Evolutionary conservation across 441 rosid species (phyloP).

Genomic region (Macaranga tanarius): DNA sequence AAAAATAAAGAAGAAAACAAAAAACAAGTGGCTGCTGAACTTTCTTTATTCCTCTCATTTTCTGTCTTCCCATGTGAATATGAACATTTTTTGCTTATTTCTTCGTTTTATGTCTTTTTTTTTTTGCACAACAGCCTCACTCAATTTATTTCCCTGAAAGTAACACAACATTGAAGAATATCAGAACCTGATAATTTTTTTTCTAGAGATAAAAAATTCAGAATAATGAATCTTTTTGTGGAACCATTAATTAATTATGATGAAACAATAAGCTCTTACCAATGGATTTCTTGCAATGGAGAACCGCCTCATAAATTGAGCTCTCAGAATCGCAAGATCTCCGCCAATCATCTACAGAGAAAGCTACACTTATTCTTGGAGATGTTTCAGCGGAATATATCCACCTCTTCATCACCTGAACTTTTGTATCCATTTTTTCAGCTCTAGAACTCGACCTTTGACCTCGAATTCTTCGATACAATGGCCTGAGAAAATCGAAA

Average conservation of each 20-base stretch:
- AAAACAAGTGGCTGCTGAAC: conserved; percentile 36
- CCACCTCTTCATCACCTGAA: conserved; percentile 43
- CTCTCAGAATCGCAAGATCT: conserved; percentile 89
- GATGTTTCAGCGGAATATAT: conserved; percentile 57
- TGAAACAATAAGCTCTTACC: conserved; percentile 37
- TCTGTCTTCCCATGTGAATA: conserved; percentile 33
- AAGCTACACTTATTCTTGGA: conserved; percentile 68
- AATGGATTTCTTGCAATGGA: conserved; percentile 90
- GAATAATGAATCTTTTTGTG: no score
- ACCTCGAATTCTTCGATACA: conserved; percentile 53
- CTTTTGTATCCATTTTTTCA: conserved; percentile 40
- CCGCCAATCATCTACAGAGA: conserved; percentile 65
- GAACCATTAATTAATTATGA: conserved; percentile 5
- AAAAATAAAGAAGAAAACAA: conserved; percentile 32
- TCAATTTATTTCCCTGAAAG: conserved; percentile 51
- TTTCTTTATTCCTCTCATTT: conserved; percentile 27
- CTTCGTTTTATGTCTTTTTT: background rate
- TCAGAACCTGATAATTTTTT: conserved; percentile 19
- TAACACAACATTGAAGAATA: conserved; percentile 8
- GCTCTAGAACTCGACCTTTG: conserved; percentile 39
- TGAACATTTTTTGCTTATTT: conserved; percentile 21
- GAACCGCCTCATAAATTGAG: conserved; percentile 95
- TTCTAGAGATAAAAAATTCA: no score
- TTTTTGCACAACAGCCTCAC: conserved; percentile 23
- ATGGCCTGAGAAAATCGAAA: conserved; percentile 67